phyloP scores from a whole-genome alignment of 2,329 filamentous ascomycete genomes.

The Fusarium vanettenii region DNA sequence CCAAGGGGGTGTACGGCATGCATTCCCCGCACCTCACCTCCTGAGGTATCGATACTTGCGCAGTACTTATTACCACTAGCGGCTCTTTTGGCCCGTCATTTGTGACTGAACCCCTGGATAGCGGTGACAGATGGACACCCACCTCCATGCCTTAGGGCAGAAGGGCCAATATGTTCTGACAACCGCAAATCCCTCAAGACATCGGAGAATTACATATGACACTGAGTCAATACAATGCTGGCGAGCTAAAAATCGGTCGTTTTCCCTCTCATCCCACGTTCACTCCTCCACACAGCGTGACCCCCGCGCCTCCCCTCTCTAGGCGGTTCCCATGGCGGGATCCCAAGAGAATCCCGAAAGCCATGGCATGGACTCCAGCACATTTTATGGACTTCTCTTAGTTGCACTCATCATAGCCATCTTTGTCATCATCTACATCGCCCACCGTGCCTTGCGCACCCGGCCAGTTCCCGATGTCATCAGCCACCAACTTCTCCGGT shows the following conservation, averaged over 20 bases:
- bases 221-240: too few species aligned
- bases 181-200: background rate
- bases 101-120: background rate
- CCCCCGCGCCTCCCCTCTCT: background rate
- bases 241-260: background rate
- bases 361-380: background rate
- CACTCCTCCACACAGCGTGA: background rate
- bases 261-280: background rate
- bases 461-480: background rate
- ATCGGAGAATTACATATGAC: background rate
- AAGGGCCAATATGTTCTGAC: background rate
- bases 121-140: background rate
- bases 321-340: background rate
- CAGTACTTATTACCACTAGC: background rate
- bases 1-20: background rate
- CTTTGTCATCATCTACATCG: constrained; percentile 4
- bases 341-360: background rate
- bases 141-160: background rate
- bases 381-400: background rate
- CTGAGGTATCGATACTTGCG: background rate
- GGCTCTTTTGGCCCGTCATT: background rate
- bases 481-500: background rate
- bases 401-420: background rate
- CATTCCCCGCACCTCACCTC: background rate
- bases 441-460: background rate